Evolutionary conservation across 139 green algal species (phyloP), one percentile per base, ranked within the genome.

Genomic region (Volvox africanus): DNA sequence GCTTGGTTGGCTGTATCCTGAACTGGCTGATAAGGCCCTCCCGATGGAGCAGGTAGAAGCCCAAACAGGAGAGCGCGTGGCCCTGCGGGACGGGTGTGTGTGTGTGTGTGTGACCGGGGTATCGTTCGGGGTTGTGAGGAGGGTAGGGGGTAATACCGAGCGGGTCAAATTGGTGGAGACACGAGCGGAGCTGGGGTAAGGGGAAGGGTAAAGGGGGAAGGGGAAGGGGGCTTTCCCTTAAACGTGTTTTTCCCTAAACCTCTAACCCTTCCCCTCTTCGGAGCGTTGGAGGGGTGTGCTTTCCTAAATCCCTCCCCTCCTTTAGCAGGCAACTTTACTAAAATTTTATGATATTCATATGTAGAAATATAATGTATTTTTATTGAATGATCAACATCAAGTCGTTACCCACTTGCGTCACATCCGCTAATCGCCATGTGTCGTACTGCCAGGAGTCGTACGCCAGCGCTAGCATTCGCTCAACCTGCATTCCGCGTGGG

Each of bases 401-500:
- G n/a, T n/a, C n/a, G n/a, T n/a, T 19, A 9, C 36, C 35, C 36
- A 86, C 80, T 30, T 87, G 61, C 13, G 81, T 87, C 55, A 73
- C 80, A 50, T 92, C 89, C 32, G 71, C 77, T 83, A 95, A 71
- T 32, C n/a, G 65, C 68, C 93, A 95, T 12, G 88, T 92, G 67
- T 95, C 89, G 78, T 94, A 95, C 24, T 93, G 32, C 90, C 85
- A 94, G 9, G 84, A 24, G 50, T 93, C 79, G 5, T 14, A 55
- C 24, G 32, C 61, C 30, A 32, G n/a, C 6, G 81, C 86, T 22
- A 95, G 85, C 0, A 92, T 24, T 17, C 32, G 35, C 79, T 92
- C 87, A 22, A 94, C 87, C 65, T 92, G 80, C n/a, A n/a, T n/a
- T n/a, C n/a, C n/a, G n/a, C n/a, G n/a, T n/a, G n/a, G n/a, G n/a